phyloP scores from a whole-genome alignment of 2,329 filamentous ascomycete species.

The Cladosporium colombiae region DNA sequence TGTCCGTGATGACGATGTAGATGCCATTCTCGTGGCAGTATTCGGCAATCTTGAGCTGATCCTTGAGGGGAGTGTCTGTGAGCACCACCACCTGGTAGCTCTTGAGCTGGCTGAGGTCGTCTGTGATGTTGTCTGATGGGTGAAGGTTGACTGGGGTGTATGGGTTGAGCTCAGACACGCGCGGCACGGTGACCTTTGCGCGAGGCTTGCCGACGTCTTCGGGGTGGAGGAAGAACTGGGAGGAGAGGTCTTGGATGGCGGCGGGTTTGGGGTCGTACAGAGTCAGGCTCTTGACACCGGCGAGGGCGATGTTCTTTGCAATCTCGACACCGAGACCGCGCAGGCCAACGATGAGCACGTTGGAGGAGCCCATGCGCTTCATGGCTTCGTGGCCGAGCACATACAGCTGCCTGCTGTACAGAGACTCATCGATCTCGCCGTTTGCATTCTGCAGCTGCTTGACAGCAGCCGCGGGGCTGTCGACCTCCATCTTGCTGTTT shows the following conservation, averaged over 20 bases:
- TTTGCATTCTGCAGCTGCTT: slow-evolving; percentile 58
- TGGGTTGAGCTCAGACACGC: slow-evolving; percentile 90
- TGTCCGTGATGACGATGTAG: slow-evolving; percentile 83
- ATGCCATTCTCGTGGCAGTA: slow-evolving; percentile 95
- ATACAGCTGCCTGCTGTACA: slow-evolving; percentile 69
- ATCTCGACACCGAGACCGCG: slow-evolving; percentile 97
- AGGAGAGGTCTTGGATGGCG: slow-evolving; percentile 83
- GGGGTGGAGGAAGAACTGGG: slow-evolving; percentile 91
- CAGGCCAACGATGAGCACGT: slow-evolving; percentile 86
- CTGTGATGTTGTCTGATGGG: slow-evolving; percentile 62
- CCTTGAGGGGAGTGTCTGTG: slow-evolving; percentile 76
- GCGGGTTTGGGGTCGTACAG: slow-evolving; percentile 87
- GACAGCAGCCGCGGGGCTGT: slow-evolving; percentile 58
- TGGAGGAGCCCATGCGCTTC: slow-evolving; percentile 98
- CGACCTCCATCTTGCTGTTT: slow-evolving; percentile 62
- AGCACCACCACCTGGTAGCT: slow-evolving; percentile 91
- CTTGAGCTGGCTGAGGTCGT: slow-evolving; percentile 78
- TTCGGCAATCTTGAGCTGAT: slow-evolving; percentile 82
- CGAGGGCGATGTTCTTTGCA: slow-evolving; percentile 96
- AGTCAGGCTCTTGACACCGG: slow-evolving; percentile 95
- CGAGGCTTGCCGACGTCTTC: slow-evolving; percentile 91
- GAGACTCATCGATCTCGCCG: slow-evolving; percentile 66
- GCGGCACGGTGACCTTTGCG: slow-evolving; percentile 81
- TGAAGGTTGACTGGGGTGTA: slow-evolving; percentile 90
- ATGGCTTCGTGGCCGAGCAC: slow-evolving; percentile 80